Evolutionary conservation across 164 flowering plant species (phyloP).

Genomic region (Nymphaea thermarum): DNA sequence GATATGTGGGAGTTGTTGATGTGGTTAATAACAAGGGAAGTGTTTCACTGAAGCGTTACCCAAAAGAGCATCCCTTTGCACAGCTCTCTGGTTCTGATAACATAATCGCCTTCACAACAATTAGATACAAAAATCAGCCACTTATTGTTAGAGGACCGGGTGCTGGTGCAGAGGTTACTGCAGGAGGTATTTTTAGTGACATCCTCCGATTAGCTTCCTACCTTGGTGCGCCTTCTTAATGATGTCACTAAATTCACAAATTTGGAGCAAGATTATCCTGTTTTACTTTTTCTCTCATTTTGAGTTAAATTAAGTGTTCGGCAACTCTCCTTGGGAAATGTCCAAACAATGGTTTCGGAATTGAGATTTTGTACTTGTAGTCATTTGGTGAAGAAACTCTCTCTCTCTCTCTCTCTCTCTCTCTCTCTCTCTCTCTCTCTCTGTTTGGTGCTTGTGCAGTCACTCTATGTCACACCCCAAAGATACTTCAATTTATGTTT

Average conservation of each 20-base stretch:
- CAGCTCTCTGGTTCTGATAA: constrained; percentile 95
- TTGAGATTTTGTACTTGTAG: too few relatives aligned
- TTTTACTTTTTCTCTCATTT: not conserved
- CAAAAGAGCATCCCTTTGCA: constrained; percentile 85
- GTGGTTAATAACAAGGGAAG: constrained; percentile 44
- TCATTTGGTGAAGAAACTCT: too few relatives aligned
- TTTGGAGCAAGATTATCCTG: not conserved
- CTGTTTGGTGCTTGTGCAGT: too few relatives aligned
- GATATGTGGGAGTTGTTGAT: constrained; percentile 96
- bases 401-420: too few relatives aligned
- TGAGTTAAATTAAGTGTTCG: not conserved
- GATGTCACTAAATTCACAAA: not conserved
- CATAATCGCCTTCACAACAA: constrained; percentile 87
- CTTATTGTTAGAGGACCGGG: constrained; percentile 92
- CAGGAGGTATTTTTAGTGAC: constrained; percentile 94
- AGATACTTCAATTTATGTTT: too few relatives aligned
- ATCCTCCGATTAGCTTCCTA: constrained; percentile 80
- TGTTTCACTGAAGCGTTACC: constrained; percentile 67
- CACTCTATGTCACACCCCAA: too few relatives aligned
- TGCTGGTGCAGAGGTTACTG: constrained; percentile 95
- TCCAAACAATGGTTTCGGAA: too few relatives aligned
- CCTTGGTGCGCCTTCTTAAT: constrained; percentile 92
- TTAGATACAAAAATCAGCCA: constrained; percentile 79
- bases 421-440: too few relatives aligned
- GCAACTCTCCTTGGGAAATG: not conserved